These are phyloP conservation scores for Penicillium occitanis DNA, from an alignment of 2,329 filamentous ascomycete species.

Conservation along the genomic window DNA sequence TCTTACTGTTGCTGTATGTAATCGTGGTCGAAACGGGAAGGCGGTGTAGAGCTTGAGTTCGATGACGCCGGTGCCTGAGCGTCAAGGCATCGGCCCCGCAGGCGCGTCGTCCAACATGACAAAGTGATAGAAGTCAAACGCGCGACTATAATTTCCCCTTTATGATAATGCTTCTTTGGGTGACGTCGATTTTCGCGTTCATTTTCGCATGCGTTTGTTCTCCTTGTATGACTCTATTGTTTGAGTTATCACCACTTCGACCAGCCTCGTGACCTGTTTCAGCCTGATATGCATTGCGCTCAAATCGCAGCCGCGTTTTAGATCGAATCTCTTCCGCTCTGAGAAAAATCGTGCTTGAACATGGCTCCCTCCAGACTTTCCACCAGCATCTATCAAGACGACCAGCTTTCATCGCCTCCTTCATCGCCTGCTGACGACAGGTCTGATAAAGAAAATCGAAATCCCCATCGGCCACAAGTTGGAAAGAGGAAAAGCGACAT, in stretches of 20 bases:
- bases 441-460: slow-evolving; percentile 53
- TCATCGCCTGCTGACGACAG: slow-evolving; percentile 16
- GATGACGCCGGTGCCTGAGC: neutral
- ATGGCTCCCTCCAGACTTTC: slow-evolving; percentile 17
- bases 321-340: slow-evolving; percentile 3
- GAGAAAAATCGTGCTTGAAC: neutral
- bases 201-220: neutral
- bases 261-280: neutral
- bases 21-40: neutral
- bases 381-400: neutral
- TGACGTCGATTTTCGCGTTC: slow-evolving; percentile 8
- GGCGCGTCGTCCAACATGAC: neutral
- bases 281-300: neutral
- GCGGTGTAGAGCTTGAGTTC: slow-evolving; percentile 1
- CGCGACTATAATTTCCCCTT: neutral
- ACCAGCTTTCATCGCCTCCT: slow-evolving; percentile 13
- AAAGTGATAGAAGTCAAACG: neutral
- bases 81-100: neutral
- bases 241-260: neutral
- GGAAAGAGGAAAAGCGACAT: slow-evolving; percentile 49
- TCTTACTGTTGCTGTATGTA: neutral
- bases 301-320: slow-evolving; percentile 11
- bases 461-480: slow-evolving; percentile 24
- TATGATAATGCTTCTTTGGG: neutral
- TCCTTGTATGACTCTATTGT: neutral